A percentile compares a stretch with the other conserved stretches of the same genome.
These are phyloP conservation scores for Erysimum cheiranthoides DNA, from an alignment of 345 rosid species.

Conservation along the genomic window DNA sequence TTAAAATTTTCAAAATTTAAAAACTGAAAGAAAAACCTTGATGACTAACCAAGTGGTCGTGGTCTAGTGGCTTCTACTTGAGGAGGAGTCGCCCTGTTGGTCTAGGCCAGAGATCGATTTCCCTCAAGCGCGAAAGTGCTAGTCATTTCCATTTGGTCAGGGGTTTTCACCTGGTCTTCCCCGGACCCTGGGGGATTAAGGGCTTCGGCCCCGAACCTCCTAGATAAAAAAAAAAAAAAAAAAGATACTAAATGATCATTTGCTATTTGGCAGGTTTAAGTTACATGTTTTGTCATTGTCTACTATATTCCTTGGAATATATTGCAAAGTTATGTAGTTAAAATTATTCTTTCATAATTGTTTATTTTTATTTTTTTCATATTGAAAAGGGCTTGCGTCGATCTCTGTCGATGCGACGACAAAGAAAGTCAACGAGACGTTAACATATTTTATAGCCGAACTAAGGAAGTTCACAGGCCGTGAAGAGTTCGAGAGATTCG, in stretches of 20 bases:
- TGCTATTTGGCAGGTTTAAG: neutral
- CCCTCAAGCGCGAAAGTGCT: too few species aligned
- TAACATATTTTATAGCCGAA: neutral
- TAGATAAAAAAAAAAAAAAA: too few species aligned
- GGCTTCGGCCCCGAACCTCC: too few species aligned
- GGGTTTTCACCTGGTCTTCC: too few species aligned
- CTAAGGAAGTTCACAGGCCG: neutral
- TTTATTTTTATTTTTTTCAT: neutral
- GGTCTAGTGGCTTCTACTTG: too few species aligned
- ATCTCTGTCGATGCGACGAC: constrained; percentile 36
- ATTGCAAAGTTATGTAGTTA: constrained; percentile 5
- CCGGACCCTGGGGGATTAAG: too few species aligned
- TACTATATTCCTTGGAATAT: neutral
- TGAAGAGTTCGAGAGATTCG: neutral
- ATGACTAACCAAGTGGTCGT: too few species aligned
- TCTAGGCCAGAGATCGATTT: too few species aligned
- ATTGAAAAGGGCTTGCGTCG: constrained; percentile 24
- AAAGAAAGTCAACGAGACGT: constrained; percentile 21
- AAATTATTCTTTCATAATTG: neutral
- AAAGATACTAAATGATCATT: neutral
- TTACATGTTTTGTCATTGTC: neutral
- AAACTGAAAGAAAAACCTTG: neutral
- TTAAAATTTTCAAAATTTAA: neutral
- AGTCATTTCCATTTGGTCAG: too few species aligned
- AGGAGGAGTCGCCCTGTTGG: too few species aligned